Evolutionary conservation across 768 basidiomycete species (phyloP).

Genomic region (Mycena albidolilacea): DNA sequence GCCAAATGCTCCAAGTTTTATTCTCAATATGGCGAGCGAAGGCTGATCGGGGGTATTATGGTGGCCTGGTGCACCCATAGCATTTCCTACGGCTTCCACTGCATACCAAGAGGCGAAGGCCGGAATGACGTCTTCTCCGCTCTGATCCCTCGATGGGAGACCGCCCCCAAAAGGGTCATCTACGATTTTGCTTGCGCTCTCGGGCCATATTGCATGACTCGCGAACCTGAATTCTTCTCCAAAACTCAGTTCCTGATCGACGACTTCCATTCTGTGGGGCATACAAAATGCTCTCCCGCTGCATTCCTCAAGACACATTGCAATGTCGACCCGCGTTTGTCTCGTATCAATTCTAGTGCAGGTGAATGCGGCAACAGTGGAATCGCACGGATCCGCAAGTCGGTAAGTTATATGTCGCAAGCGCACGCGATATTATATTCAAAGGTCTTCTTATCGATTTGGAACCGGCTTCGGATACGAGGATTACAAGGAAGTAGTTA

Average conservation of each 20-base stretch:
- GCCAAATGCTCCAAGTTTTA: conserved; percentile 44
- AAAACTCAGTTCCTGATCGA: conserved; percentile 53
- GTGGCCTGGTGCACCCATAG: conserved; percentile 45
- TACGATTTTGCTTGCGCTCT: conserved; percentile 30
- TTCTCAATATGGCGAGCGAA: conserved; percentile 34
- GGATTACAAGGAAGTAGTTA: neutral
- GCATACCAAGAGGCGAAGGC: conserved; percentile 44
- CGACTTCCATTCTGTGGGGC: conserved; percentile 50
- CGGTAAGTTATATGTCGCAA: conserved; percentile 24
- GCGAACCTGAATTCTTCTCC: conserved; percentile 48
- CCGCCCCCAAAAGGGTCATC: conserved; percentile 45
- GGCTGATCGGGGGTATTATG: conserved; percentile 43
- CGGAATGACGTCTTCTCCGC: conserved; percentile 46
- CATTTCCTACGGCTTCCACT: conserved; percentile 41
- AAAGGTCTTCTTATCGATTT: conserved; percentile 41
- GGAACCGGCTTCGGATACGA: conserved; percentile 24
- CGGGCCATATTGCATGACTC: conserved; percentile 45
- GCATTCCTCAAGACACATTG: conserved; percentile 49
- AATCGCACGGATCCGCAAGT: conserved; percentile 7
- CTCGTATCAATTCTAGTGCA: conserved; percentile 50
- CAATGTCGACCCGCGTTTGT: conserved; percentile 45
- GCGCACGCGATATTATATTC: conserved; percentile 42
- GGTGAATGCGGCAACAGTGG: conserved; percentile 52
- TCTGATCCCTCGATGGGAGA: conserved; percentile 47
- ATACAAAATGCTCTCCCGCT: conserved; percentile 51